Base-by-base conservation (phyloP, 257 asterid genomes). In the Petunia axillaris region DNA sequence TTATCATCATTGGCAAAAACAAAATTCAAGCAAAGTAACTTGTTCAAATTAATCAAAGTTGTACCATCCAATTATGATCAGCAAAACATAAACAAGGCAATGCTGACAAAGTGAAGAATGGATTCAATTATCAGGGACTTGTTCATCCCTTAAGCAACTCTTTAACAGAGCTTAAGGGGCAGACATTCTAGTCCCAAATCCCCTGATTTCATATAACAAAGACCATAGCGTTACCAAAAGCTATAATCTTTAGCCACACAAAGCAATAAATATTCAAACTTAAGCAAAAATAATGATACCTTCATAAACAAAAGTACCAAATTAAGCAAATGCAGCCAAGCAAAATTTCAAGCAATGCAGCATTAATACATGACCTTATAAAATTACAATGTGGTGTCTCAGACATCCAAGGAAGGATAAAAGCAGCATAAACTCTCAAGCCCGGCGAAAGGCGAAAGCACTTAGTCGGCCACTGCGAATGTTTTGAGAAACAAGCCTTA, bases 401-500 rank as follows among this genome's bases (percentile, higher is more conserved):
- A 90, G 89, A 84, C 89, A 88, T 90, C 88, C 90, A 87, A 83
- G 88, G 93, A 86, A 89, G 89, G 87, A 85, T 60, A 36, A 3
- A 63, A 82, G 84, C 93, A 88, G 88, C 91, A 88, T 8, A 25
- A 81, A 81, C 90, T 88, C 88, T 88, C 91, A 85, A 89, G 85
- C 88, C 93, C 11, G 88, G 91, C 88, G 86, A 85, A 25, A 83
- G 88, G 92, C 89, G 85, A 88, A 84, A 88, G 91, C 79, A 64
- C 86, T 88, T 64, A 87, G 92, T 85, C 89, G 91, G 91, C 92
- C 87, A 74, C 92, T 89, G 90, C 90, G 93, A 88, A 89, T 89
- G 91, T 86, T 83, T 85, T 81, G 90, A 88, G 91, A 90, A 88
- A 88, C 89, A 65, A 75, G 92, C 91, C 90, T 87, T 84, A 16